Conservation (phyloP, 1,284 basidiomycete genomes). For the Ustilago xerochloae region DNA sequence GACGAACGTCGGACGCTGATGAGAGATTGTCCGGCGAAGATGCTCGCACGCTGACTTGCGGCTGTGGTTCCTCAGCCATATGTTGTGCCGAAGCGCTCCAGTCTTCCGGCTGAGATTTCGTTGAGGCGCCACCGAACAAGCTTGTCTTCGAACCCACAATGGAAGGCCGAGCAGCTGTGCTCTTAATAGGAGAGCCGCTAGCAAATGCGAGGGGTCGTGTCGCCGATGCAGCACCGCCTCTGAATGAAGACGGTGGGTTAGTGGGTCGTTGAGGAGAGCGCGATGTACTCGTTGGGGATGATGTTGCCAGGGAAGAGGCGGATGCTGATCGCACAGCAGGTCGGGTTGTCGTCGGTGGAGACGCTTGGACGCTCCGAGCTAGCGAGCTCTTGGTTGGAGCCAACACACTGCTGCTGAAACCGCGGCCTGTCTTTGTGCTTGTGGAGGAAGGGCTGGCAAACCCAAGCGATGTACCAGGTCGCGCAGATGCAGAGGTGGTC, state of each 20-base stretch:
- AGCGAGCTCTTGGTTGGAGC: constrained; percentile 38
- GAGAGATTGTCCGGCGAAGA: background rate
- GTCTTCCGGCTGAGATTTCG: no score
- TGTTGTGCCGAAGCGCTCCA: no score
- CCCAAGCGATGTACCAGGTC: constrained; percentile 32
- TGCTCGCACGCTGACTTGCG: background rate
- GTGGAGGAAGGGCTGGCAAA: background rate
- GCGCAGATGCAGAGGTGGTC: background rate
- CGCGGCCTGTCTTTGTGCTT: background rate
- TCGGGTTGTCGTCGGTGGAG: constrained; percentile 7
- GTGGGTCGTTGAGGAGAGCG: constrained; percentile 27
- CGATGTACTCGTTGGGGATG: background rate
- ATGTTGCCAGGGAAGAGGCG: constrained; percentile 9
- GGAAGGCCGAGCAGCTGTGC: background rate
- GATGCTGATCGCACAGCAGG: constrained; percentile 8
- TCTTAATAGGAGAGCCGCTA: constrained; percentile 9
- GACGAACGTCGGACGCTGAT: background rate
- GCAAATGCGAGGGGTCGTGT: constrained; percentile 5
- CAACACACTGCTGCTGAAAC: constrained; percentile 28
- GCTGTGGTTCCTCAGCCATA: no score
- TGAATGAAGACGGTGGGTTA: constrained; percentile 35
- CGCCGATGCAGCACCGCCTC: background rate
- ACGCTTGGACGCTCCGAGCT: constrained; percentile 26
- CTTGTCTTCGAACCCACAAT: background rate
- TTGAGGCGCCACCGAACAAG: no score